Conservation (phyloP, 1,284 basidiomycete species). For the Puccinia triticina region DNA sequence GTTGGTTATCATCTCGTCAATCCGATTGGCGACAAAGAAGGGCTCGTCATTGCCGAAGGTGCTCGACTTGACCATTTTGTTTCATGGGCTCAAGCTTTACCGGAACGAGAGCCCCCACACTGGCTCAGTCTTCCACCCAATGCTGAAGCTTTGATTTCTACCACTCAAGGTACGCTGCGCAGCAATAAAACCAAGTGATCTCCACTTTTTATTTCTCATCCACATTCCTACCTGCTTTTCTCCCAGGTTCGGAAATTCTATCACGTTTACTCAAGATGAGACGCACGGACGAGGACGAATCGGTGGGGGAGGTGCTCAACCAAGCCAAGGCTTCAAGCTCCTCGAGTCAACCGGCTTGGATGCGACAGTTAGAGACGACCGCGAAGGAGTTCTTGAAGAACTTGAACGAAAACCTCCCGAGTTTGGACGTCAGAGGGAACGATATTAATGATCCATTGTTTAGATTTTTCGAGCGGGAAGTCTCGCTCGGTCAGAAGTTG, state of each 20-base stretch:
- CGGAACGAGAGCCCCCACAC: constrained; percentile 79
- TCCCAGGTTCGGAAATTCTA: constrained; percentile 75
- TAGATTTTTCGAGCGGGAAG: constrained; percentile 85
- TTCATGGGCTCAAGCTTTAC: constrained; percentile 79
- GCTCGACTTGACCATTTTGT: constrained; percentile 87
- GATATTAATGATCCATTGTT: constrained; percentile 71
- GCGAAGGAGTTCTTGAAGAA: constrained; percentile 78
- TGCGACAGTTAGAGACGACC: constrained; percentile 77
- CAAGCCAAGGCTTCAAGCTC: constrained; percentile 68
- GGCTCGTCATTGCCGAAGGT: constrained; percentile 80
- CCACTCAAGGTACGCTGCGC: constrained; percentile 75
- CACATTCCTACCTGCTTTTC: background rate
- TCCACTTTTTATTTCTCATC: background rate
- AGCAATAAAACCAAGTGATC: background rate
- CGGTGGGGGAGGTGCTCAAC: constrained; percentile 66
- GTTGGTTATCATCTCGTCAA: constrained; percentile 85
- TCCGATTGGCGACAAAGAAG: constrained; percentile 63
- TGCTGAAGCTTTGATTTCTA: constrained; percentile 85
- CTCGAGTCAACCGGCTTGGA: constrained; percentile 78
- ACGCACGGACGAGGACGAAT: constrained; percentile 80
- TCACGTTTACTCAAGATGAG: constrained; percentile 88
- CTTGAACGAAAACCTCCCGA: constrained; percentile 53
- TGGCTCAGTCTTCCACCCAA: constrained; percentile 89
- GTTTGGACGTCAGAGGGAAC: constrained; percentile 52
- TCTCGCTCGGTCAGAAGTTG: constrained; percentile 74